Base-by-base conservation (phyloP, 495 filamentous ascomycete species). In the Mytilinidion resinicola region DNA sequence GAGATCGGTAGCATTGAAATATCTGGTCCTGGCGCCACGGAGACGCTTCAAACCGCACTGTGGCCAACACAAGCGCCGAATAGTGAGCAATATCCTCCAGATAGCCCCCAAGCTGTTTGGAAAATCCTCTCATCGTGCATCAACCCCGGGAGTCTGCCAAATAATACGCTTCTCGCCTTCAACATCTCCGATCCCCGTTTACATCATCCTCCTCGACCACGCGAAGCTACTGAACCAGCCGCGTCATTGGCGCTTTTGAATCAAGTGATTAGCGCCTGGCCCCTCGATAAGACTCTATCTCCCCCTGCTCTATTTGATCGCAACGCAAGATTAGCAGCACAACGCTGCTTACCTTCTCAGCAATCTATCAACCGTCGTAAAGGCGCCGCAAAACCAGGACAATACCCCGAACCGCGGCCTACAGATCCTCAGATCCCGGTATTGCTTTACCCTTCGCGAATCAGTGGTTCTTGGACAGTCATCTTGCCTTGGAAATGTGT, bases 1-100 rank as follows among this genome's bases (percentile, higher is more conserved):
- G 91, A 97, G 63, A 86, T 98, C 69, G 93, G 93, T 44, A 96
- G 90, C 67, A 92, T 97, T 51, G 88, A 96, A 60, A 75, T 96
- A 53, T 85, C 81, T 0, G 93, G 93, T 0, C 90, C 93, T 1
- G 87, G 80, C 1, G 87, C 90, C 7, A 91, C 87, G 3, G 90
- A 96, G 70, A 79, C 90, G 3, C 74, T 98, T 2, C 74, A 91
- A 20, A 80, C 85, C 7, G 75, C 86, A 15, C 78, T 98, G 51
- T 78, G 80, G 49, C 85, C 91, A 19, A 33, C 82, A 60, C 56
- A 46, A 55, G 12, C 54, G 60, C 34, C 60, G 57, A 12, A 56
- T 12, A 69, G 69, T 1, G 64, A 66, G 9, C 55, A 70, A 25
- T 63, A 67, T 5, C 21, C 62, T 14, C 34, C 60, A 30, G 72